Evolutionary conservation across 208 protist genomes (phyloP).

Genomic region (Blechomonas ayalai): DNA sequence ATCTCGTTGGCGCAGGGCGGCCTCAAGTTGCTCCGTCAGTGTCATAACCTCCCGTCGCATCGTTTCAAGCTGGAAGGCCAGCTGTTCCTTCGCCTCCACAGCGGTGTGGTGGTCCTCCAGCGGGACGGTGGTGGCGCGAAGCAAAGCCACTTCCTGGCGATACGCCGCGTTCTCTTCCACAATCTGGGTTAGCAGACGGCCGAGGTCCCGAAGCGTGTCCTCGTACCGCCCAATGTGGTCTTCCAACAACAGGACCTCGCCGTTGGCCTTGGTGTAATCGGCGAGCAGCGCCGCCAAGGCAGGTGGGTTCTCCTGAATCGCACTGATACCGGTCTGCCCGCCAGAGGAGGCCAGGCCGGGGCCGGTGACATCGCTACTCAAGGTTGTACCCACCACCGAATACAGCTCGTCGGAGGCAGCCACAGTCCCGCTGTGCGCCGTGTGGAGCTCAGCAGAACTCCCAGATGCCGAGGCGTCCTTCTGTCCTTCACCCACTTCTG

Average conservation of each 20-base stretch:
- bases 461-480: not conserved
- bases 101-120: constrained; percentile 14
- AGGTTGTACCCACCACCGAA: too few relatives aligned
- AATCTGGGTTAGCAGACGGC: constrained; percentile 5
- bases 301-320: not conserved
- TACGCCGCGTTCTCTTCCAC: constrained; percentile 36
- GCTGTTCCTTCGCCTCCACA: constrained; percentile 17
- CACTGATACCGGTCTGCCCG: not conserved
- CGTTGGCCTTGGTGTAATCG: constrained; percentile 1
- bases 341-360: too few relatives aligned
- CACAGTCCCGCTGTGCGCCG: constrained; percentile 10
- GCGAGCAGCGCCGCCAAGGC: constrained; percentile 4
- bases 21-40: constrained; percentile 16
- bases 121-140: constrained; percentile 31
- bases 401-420: too few relatives aligned
- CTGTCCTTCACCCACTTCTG: not conserved
- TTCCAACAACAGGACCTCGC: not conserved
- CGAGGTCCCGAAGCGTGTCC: not conserved
- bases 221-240: not conserved
- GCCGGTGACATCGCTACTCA: too few relatives aligned
- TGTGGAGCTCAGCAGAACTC: constrained; percentile 9
- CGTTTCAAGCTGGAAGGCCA: constrained; percentile 17
- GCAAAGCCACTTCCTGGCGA: constrained; percentile 21
- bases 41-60: constrained; percentile 25
- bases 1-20: constrained; percentile 6